These are phyloP conservation scores for Bertia moriformis DNA, from an alignment of 2,329 filamentous ascomycete species.

Conservation along the genomic window DNA sequence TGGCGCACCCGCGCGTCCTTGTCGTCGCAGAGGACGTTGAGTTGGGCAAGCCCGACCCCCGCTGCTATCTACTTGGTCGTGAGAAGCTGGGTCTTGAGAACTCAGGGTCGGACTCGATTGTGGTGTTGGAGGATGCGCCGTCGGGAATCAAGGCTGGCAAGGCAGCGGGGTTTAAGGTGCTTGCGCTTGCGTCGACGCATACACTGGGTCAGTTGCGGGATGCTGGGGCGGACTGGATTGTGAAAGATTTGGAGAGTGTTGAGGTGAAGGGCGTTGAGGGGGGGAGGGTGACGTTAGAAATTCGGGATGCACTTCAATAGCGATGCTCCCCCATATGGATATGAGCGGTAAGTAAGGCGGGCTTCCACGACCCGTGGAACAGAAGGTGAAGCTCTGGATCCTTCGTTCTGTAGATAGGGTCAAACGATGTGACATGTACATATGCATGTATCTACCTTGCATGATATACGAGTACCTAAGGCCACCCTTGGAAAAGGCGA, in stretches of 20 bases:
- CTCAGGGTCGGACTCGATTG: conserved; percentile 16
- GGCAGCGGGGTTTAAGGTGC: conserved; percentile 54
- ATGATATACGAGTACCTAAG: no score
- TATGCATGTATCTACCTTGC: neutral
- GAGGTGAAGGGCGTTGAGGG: conserved; percentile 26
- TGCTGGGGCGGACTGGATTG: conserved; percentile 56
- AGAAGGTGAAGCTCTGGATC: neutral
- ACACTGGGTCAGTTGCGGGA: conserved; percentile 39
- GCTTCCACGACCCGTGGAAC: no score
- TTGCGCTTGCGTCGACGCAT: conserved; percentile 54
- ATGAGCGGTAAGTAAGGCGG: no score
- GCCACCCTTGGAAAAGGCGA: no score
- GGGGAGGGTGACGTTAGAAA: conserved; percentile 10
- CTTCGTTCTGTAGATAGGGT: neutral
- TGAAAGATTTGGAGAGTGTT: conserved; percentile 45
- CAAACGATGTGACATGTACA: neutral
- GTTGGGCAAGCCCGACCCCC: conserved; percentile 31
- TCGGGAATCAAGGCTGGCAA: conserved; percentile 55
- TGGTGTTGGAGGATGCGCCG: conserved; percentile 59
- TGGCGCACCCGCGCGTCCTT: conserved; percentile 26
- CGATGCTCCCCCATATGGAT: no score
- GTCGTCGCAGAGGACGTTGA: conserved; percentile 32
- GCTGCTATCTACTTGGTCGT: conserved; percentile 27
- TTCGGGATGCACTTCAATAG: conserved; percentile 7
- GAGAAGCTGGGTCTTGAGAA: conserved; percentile 18